Evolutionary conservation across 495 filamentous ascomycete species (phyloP), one percentile per base, ranked within the genome.

Genomic region (Daldinia bambusicola): DNA sequence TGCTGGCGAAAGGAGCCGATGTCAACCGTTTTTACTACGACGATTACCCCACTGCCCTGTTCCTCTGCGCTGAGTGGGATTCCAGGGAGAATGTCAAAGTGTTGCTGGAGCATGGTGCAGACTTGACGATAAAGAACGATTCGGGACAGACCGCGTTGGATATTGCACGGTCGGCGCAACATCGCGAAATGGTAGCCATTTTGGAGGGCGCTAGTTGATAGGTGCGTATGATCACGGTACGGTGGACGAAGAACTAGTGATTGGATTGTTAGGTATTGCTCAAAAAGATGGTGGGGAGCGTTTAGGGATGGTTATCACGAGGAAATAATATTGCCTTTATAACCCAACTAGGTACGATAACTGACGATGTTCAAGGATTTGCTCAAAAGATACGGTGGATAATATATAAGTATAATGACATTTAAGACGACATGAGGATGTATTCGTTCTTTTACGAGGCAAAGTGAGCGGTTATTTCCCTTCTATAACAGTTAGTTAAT

Each of bases 1-100:
- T 66, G 63, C 53, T 66, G 20, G 12, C 32, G 18, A 32, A 66
- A 8, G 63, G 63, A 30, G 63, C 63, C n/a, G 40, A 66, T 12
- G 31, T 58, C 1, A 58, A 58, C 22, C 53, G 58, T 8, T 58
- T 40, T 14, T 58, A 66, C 31, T 22, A 8, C 9, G 53, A 58
- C 7, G 13, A 58, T n/a, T 38, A 57, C 20, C 53, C 63, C 8
- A 58, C 40, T 2, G 12, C 37, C 5, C 55, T 66, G 7, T 66
- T 51, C 14, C 5, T 50, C 0, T 32, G 31, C 31, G 32, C 32
- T 10, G 14, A 18, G 51, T 58, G 63, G 63, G 63, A 34, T 9
- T 40, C 55, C 8, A 16, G 18, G 14, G 40, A 57, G 2, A 22
- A n/a, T 48, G 62, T 48, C 10, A 50, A 57, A 3, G 16, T 32